Evolutionary conservation across 1,284 basidiomycete species (phyloP).

Genomic region (Albatrellus sp.): DNA sequence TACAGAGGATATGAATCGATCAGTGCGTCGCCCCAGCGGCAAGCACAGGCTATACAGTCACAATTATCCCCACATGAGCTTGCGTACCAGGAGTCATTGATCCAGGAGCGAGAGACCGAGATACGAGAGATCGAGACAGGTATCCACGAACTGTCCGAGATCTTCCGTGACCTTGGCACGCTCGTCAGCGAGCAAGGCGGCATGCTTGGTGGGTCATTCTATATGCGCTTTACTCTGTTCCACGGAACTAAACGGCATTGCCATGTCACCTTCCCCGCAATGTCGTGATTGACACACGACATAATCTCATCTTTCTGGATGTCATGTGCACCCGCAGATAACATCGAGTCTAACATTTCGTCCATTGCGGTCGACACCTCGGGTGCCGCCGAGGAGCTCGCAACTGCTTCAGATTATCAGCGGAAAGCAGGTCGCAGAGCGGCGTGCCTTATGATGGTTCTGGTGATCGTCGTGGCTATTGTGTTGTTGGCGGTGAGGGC

Average conservation of each 20-base stretch:
- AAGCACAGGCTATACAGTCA: constrained; percentile 59
- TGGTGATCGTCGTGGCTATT: constrained; percentile 80
- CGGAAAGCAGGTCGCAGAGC: constrained; percentile 86
- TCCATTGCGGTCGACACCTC: constrained; percentile 78
- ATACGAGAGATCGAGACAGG: constrained; percentile 96
- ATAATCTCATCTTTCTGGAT: not conserved
- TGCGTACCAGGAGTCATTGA: constrained; percentile 92
- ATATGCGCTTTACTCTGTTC: not conserved
- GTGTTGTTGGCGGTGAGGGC: constrained; percentile 82
- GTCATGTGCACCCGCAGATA: constrained; percentile 37
- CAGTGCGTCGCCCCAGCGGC: constrained; percentile 31
- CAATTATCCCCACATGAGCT: constrained; percentile 83
- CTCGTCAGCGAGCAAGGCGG: constrained; percentile 91
- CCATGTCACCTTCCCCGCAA: not conserved
- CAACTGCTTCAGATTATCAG: constrained; percentile 89
- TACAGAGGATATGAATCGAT: constrained; percentile 13
- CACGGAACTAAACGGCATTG: not conserved
- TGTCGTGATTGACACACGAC: not conserved
- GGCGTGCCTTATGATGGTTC: constrained; percentile 80
- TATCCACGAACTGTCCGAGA: constrained; percentile 93
- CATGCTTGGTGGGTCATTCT: constrained; percentile 71
- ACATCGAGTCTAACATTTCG: constrained; percentile 92
- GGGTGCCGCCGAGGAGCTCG: constrained; percentile 80
- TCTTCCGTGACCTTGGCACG: constrained; percentile 93
- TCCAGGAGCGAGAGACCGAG: constrained; percentile 89